These are phyloP conservation scores for Aphanocladium album DNA, from an alignment of 2,329 filamentous ascomycete species.

Conservation along the genomic window DNA sequence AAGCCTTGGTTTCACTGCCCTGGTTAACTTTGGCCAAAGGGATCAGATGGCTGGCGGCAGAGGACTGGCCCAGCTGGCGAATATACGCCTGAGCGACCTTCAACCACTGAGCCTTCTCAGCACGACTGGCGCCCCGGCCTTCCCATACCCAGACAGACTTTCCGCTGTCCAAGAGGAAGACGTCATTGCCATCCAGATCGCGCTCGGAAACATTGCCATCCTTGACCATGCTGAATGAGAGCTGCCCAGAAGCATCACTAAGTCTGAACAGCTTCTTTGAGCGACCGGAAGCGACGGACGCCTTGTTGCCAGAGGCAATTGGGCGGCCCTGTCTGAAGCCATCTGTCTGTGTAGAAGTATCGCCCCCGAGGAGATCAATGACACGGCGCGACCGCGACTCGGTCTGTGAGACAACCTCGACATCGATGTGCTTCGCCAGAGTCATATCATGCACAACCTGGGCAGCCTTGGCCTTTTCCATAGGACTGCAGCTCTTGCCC, in stretches of 20 bases:
- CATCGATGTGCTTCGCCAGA: conserved; percentile 57
- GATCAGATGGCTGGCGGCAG: conserved; percentile 35
- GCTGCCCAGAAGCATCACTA: conserved; percentile 54
- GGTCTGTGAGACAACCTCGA: conserved; percentile 59
- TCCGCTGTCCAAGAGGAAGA: conserved; percentile 59
- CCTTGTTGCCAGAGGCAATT: conserved; percentile 25
- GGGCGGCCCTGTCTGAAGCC: conserved; percentile 40
- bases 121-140: conserved; percentile 50
- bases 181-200: conserved; percentile 54
- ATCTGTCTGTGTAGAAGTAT: conserved; percentile 32
- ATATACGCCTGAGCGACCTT: conserved; percentile 54
- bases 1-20: conserved; percentile 50
- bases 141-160: conserved; percentile 62
- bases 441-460: conserved; percentile 63
- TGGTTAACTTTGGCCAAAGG: conserved; percentile 54
- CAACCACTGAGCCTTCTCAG: conserved; percentile 58
- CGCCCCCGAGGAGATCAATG: conserved; percentile 51
- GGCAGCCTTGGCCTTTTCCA: conserved; percentile 65
- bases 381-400: conserved; percentile 52
- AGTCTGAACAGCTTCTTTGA: conserved; percentile 53
- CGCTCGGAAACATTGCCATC: conserved; percentile 42
- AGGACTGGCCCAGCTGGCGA: conserved; percentile 30
- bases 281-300: conserved; percentile 17
- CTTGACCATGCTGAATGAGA: conserved; percentile 55
- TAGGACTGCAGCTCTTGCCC: conserved; percentile 57